Evolutionary conservation across 2,329 filamentous ascomycete genomes (phyloP).

Genomic region (Colletotrichum tropicicola): DNA sequence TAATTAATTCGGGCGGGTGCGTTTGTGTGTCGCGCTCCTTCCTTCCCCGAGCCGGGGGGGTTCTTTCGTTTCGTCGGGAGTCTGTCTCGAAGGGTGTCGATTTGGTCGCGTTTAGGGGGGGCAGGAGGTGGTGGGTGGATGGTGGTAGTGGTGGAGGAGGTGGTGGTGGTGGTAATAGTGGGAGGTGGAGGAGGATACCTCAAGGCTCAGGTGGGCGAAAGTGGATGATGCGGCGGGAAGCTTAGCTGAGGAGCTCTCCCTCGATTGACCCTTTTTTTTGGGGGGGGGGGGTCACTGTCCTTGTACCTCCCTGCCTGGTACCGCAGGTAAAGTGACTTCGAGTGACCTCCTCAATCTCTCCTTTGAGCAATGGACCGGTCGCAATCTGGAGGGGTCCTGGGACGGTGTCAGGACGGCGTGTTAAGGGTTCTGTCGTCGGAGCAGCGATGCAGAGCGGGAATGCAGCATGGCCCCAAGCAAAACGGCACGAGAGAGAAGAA

Average conservation of each 20-base stretch:
- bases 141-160: neutral
- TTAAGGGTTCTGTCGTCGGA: neutral
- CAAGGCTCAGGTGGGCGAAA: too few relatives aligned
- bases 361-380: neutral
- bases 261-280: too few relatives aligned
- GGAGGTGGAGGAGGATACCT: too few relatives aligned
- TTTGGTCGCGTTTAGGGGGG: conserved; percentile 5
- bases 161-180: neutral
- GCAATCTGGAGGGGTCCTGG: conserved; percentile 14
- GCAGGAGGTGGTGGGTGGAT: neutral
- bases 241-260: conserved; percentile 5
- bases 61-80: conserved; percentile 9
- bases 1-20: neutral
- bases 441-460: neutral
- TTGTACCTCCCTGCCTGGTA: too few relatives aligned
- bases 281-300: too few relatives aligned
- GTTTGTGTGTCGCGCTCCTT: neutral
- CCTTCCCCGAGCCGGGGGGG: neutral
- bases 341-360: neutral
- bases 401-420: neutral
- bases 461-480: neutral
- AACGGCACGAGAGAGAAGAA: neutral
- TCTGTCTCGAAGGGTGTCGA: conserved; percentile 13
- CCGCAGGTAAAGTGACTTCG: too few relatives aligned
- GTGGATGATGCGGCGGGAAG: neutral